phyloP scores from a whole-genome alignment of 2,329 filamentous ascomycete species.

The Xylariomycetidae sp. region DNA sequence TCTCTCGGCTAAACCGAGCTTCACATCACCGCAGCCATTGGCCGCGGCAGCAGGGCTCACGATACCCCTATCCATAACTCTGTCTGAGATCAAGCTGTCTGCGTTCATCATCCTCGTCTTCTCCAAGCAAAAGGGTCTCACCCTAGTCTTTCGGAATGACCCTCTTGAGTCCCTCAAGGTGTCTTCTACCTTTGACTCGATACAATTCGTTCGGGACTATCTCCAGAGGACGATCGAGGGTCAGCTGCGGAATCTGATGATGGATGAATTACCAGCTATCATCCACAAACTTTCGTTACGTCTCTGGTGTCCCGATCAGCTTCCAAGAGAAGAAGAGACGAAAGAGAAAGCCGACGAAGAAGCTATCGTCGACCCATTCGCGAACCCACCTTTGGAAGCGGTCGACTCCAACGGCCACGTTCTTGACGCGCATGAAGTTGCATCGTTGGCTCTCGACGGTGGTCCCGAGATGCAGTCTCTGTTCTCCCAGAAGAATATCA shows the following conservation, averaged over 20 bases:
- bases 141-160: constrained; percentile 95
- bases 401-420: constrained; percentile 77
- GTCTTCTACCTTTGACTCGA: constrained; percentile 97
- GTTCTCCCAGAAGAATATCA: constrained; percentile 91
- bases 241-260: constrained; percentile 88
- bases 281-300: constrained; percentile 88
- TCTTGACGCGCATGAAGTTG: constrained; percentile 69
- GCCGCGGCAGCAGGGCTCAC: constrained; percentile 89
- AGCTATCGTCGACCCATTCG: constrained; percentile 70
- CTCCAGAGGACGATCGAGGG: constrained; percentile 93
- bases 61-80: constrained; percentile 93
- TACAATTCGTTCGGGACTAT: constrained; percentile 96
- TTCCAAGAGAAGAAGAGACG: constrained; percentile 58
- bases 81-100: constrained; percentile 92
- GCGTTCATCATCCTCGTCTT: constrained; percentile 98
- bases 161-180: constrained; percentile 97
- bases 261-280: constrained; percentile 95
- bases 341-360: constrained; percentile 48
- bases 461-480: constrained; percentile 79
- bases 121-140: constrained; percentile 94
- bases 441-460: constrained; percentile 72
- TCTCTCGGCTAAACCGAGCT: constrained; percentile 82
- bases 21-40: constrained; percentile 87
- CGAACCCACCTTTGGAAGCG: constrained; percentile 74
- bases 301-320: constrained; percentile 85